A percentile compares a stretch with the other conserved stretches of the same genome.
Conservation (phyloP, 2,329 filamentous ascomycete species). For the Hypomyces perniciosus region DNA sequence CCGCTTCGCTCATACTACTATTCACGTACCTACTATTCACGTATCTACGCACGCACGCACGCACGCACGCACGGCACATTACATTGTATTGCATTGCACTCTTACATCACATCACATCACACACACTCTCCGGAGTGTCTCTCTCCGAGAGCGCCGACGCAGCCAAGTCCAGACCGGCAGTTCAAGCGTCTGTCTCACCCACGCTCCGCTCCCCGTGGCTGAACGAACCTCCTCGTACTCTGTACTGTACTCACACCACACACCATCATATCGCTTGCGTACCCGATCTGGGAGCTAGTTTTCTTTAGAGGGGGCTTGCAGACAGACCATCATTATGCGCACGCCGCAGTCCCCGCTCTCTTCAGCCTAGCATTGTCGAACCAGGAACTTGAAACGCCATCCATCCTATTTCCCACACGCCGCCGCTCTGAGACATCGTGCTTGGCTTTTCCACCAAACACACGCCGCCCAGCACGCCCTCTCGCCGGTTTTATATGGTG, state of each 20-base stretch:
- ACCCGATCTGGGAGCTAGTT: neutral
- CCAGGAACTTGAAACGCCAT: constrained; percentile 16
- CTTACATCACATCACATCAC: neutral
- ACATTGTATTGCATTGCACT: too few species aligned
- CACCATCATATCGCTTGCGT: neutral
- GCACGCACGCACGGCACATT: too few species aligned
- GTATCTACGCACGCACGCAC: too few species aligned
- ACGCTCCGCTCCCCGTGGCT: neutral
- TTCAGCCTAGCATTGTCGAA: constrained; percentile 12
- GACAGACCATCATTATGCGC: constrained; percentile 8
- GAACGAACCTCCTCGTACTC: neutral
- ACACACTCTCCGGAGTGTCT: neutral
- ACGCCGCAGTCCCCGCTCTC: constrained; percentile 11
- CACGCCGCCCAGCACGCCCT: too few species aligned
- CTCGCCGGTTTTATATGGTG: neutral
- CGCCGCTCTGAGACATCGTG: neutral
- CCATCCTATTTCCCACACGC: neutral
- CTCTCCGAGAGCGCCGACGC: neutral
- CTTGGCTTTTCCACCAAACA: neutral
- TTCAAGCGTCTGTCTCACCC: neutral
- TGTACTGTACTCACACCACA: neutral
- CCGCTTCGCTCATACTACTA: too few species aligned
- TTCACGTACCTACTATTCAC: too few species aligned
- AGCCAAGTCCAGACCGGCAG: neutral
- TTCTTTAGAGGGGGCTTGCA: neutral